Evolutionary conservation across 306 rosid species (phyloP).

Genomic region (Castanopsis chinensis): DNA sequence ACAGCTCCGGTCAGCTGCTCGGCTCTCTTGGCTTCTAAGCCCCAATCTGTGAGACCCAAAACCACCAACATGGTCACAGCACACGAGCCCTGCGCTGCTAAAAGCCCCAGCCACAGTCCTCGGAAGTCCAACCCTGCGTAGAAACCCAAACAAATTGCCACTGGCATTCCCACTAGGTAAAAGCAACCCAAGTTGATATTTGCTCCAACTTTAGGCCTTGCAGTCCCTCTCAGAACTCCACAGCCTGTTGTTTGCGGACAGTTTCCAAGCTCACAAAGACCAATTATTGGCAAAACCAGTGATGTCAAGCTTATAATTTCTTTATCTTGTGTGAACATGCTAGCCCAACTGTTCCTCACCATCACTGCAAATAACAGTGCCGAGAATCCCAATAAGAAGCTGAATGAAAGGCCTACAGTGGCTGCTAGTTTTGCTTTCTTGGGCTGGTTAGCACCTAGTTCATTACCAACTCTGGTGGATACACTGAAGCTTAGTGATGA

Average conservation of each 20-base stretch:
- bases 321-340: conserved; percentile 64
- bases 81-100: conserved; percentile 88
- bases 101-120: conserved; percentile 86
- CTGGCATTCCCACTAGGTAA: conserved; percentile 88
- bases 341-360: conserved; percentile 79
- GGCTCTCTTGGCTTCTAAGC: conserved; percentile 64
- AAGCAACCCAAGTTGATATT: conserved; percentile 80
- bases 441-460: conserved; percentile 71
- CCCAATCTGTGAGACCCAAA: conserved; percentile 70
- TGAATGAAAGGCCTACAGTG: conserved; percentile 62
- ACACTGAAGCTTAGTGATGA: conserved; percentile 83
- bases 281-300: conserved; percentile 78
- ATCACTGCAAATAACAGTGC: conserved; percentile 59
- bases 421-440: conserved; percentile 65
- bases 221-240: conserved; percentile 87
- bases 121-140: conserved; percentile 62
- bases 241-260: conserved; percentile 98
- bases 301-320: conserved; percentile 63
- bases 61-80: conserved; percentile 82
- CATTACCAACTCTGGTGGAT: conserved; percentile 84
- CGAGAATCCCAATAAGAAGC: conserved; percentile 56
- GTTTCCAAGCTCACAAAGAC: conserved; percentile 88
- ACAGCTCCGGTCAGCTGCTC: conserved; percentile 45
- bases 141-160: conserved; percentile 62
- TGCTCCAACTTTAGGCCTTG: conserved; percentile 87